These are phyloP conservation scores for Emergomyces orientalis DNA, from an alignment of 2,329 filamentous ascomycete species.

Conservation along the genomic window DNA sequence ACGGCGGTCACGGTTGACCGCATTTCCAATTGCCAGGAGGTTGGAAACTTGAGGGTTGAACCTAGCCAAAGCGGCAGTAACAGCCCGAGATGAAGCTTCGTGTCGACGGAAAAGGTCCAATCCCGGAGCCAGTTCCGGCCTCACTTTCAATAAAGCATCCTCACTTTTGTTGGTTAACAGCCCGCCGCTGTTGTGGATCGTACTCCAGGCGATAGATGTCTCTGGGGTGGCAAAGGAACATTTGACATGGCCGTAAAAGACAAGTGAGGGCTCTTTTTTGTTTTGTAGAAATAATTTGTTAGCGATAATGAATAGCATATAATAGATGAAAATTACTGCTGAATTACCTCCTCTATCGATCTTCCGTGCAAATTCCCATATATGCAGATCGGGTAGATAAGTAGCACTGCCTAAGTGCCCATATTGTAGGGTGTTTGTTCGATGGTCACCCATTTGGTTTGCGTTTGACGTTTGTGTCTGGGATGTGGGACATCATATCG, in stretches of 20 bases:
- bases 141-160: slow-evolving; percentile 21
- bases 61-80: slow-evolving; percentile 21
- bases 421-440: slow-evolving; percentile 44
- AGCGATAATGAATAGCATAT: not conserved
- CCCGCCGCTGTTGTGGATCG: not conserved
- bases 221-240: not conserved
- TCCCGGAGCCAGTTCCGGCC: slow-evolving; percentile 30
- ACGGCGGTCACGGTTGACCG: slow-evolving; percentile 30
- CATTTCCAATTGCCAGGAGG: slow-evolving; percentile 43
- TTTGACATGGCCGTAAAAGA: slow-evolving; percentile 3
- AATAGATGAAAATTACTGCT: not conserved
- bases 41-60: slow-evolving; percentile 31
- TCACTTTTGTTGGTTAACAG: slow-evolving; percentile 13
- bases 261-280: slow-evolving; percentile 2
- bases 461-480: slow-evolving; percentile 24
- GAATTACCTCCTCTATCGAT: slow-evolving; percentile 22
- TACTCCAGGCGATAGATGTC: not conserved
- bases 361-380: slow-evolving; percentile 43
- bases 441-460: slow-evolving; percentile 50
- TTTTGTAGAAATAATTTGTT: not conserved
- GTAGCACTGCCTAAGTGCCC: slow-evolving; percentile 46
- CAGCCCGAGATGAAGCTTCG: slow-evolving; percentile 27
- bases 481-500: slow-evolving; percentile 26
- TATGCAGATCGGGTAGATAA: slow-evolving; percentile 41
- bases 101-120: slow-evolving; percentile 23